Base-by-base conservation (phyloP, 2,329 filamentous ascomycete species). In the Neopestalotiopsis sp. region DNA sequence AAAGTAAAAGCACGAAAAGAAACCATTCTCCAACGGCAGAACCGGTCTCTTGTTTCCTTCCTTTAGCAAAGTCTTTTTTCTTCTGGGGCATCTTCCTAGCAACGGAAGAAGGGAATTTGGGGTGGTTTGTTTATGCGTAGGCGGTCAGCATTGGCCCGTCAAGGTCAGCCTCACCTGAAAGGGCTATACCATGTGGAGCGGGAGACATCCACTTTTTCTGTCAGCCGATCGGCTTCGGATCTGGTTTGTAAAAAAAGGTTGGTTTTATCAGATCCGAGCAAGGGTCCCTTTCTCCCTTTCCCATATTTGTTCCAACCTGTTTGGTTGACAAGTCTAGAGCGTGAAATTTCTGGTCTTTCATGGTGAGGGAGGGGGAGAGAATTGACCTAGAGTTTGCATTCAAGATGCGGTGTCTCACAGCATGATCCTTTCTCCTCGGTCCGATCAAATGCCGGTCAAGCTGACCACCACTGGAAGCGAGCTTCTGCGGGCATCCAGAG, bases 181-280 rank as follows among this genome's bases (percentile, higher is more conserved):
- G 34, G 59, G 14, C n/a, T 28, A 45, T 14, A 32, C 40, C 40
- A 64, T 64, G 61, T 49, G 61, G 61, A 53, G 9, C 61, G 20
- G 17, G 38, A 10, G 34, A 7, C 24, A 53, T 17, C 38, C 61
- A 45, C 61, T 45, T 32, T 28, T 38, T 64, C 61, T 64, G 61
- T 53, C 61, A 64, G 24, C 40, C 20, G 61, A 45, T 49, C 61
- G 38, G 42, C n/a, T 64, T 38, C n/a, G 40, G 61, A 64, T 53
- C 61, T 64, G 34, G 24, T 64, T 14, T 34, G 40, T 28, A 28
- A 28, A 64, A 64, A 38, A 38, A 10, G 34, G 34, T 64, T 64
- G 61, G 40, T 64, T 64, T 49, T 64, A 53, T 45, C 40, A 45
- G 61, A 64, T 64, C 61, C 42, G 61, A 53, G 42, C 61, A 64